These are phyloP conservation scores for Centaurea solstitialis DNA, from an alignment of 129 eudicot genomes.

Conservation along the genomic window DNA sequence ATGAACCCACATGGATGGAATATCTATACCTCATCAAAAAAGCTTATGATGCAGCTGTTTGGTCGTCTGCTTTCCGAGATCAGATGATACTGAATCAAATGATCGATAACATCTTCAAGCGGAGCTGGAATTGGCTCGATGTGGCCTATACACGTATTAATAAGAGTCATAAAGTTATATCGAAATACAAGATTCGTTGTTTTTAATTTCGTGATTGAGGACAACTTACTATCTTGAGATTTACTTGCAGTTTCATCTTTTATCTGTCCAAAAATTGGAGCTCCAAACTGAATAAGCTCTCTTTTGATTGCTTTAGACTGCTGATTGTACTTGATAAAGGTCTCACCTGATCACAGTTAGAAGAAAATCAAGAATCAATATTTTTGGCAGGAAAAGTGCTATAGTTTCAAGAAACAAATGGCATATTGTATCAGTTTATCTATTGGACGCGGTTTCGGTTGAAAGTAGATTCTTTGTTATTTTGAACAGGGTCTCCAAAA, in stretches of 20 bases:
- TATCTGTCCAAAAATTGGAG: constrained; percentile 83
- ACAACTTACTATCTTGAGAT: constrained; percentile 53
- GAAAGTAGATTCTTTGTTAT: not conserved
- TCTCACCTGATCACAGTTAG: constrained; percentile 54
- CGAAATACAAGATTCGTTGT: not conserved
- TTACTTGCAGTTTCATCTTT: constrained; percentile 60
- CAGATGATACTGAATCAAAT: constrained; percentile 77
- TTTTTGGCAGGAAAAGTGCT: not conserved
- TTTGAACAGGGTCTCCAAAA: no score
- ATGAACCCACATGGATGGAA: no score
- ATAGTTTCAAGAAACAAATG: not conserved
- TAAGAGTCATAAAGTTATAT: not conserved
- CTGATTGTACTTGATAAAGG: constrained; percentile 87
- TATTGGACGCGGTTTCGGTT: not conserved
- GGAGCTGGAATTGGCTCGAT: constrained; percentile 89
- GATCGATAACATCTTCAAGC: constrained; percentile 76
- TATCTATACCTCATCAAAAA: constrained; percentile 78
- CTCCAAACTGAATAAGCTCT: constrained; percentile 92
- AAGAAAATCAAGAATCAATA: constrained; percentile 12
- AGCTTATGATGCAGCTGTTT: constrained; percentile 94
- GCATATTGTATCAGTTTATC: not conserved
- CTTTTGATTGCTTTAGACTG: constrained; percentile 80
- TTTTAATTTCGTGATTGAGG: not conserved
- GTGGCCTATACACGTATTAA: constrained; percentile 45
- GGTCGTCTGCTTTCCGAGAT: constrained; percentile 88